Base-by-base conservation (phyloP, 306 rosid genomes). In the Prunus fruticosa region DNA sequence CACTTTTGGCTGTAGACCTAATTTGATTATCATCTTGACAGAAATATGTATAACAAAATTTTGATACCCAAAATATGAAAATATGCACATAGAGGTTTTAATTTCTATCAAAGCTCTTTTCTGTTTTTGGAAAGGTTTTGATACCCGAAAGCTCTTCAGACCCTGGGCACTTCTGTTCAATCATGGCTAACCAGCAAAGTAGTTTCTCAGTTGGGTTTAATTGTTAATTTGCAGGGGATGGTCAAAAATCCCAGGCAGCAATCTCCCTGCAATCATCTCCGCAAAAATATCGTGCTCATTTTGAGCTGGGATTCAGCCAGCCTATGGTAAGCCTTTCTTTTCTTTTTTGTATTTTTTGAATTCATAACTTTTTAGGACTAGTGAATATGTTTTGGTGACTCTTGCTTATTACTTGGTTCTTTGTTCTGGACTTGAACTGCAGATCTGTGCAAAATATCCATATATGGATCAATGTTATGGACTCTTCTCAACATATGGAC, bases 241-340 rank as follows among this genome's bases (percentile, higher is more conserved):
- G 73, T 15, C 85, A 82, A 47, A 90, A 89, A 81, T 83, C 81
- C 71, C 87, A 84, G 74, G 77, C 85, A 77, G 67, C 78, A 57
- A 81, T 89, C 64, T 88, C 93, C 70, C 87, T 87, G 81, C 91
- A 83, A 71, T 76, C 93, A 56, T 78, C 91, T 50, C 72, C 57
- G 62, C 49, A 87, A 58, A 96, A 86, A 67, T 78, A 84, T 63
- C 65, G 34, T 49, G 72, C 85, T 71, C 88, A 82, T 79, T 86
- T 88, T 77, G 97, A 90, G 89, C 89, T 91, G 10, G 97, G 98
- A 74, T 88, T 93, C 72, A 69, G 85, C 80, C 98, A 87, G 81
- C 98, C 97, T 15, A 38, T 86, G 98, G 98, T 91, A 81, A 61
- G 73, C 46, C n/a, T 30, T 60, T 30, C 69, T 51, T 45, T 81